Evolutionary conservation across 2,329 filamentous ascomycete species (phyloP), one percentile per base, ranked within the genome.

Genomic region (Cladobotryum mycophilum): DNA sequence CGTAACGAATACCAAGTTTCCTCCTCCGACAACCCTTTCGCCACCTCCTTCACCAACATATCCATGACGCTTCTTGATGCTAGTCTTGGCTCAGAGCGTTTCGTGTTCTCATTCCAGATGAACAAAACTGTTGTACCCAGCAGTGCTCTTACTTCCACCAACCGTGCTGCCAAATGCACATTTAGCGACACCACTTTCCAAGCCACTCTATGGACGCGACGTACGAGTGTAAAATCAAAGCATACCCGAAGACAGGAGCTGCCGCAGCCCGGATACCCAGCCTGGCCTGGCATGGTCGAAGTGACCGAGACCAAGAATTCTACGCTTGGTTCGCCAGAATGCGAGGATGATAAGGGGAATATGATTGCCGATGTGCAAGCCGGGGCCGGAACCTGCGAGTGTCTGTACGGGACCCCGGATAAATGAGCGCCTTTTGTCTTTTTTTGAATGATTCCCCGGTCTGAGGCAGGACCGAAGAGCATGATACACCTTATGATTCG

Each of bases 241-340:
- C 42, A 60, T 57, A 56, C 12, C n/a, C 43, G 43, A 13, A 35
- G 43, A n/a, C 38, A 41, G 38, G 30, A 30, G 11, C 3, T 6
- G n/a, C 9, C 25, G 25, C 13, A 40, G 30, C 40, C 14, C 22
- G 36, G 18, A 2, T 34, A 43, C 34, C 13, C 7, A 12, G 33
- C 8, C 5, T 86, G 82, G 82, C 79, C 81, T 0, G 82, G 74
- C 51, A 76, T 79, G 15, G 74, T 83, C 2, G 74, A 80, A 45
- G 67, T 85, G 37, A 68, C 71, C 48, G 76, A 84, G 64, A 63
- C 69, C 25, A 75, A 78, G 55, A 64, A 66, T 2, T 59, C 58
- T 5, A 56, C 58, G 33, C 47, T 53, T 7, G 71, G 72, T 6
- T 70, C 76, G 3, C 83, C 82, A 1, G 70, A 73, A 17, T 87